Evolutionary conservation across 2,329 filamentous ascomycete genomes (phyloP), one percentile per base, ranked within the genome.

Genomic region (Colletotrichum theobromicola): DNA sequence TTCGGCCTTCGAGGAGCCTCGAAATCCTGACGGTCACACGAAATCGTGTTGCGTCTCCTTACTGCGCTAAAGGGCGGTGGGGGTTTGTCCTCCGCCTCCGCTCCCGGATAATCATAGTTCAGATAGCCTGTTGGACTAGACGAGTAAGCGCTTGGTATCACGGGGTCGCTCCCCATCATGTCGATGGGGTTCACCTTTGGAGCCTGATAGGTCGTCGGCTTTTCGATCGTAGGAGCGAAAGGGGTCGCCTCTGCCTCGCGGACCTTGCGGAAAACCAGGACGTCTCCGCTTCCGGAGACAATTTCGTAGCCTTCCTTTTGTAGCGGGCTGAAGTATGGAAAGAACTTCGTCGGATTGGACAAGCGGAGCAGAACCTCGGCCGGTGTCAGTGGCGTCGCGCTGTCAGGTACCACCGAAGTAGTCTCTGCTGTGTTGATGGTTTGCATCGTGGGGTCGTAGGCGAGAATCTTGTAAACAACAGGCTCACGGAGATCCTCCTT

Each of bases 231-330:
- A 32, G 63, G 26, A 24, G 57, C 46, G 35, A 63, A 66, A 28
- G 58, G 15, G 13, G 37, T 32, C 26, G 76, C 76, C 12, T 77
- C 71, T 30, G 83, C 78, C 4, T 83, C 78, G 8, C 87, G 85
- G 5, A 90, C 87, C 81, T 93, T 92, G 76, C 91, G 91, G 79
- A 94, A 93, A 5, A 95, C 88, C 30, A 94, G 86, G 6, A 94
- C 86, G 76, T 94, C 88, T 7, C 88, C 89, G 62, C 87, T 87
- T 2, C 92, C 92, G 3, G 92, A 91, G 2, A 92, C 88, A 50
- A 94, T 91, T 77, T 94, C 92, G 76, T 91, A 94, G 0, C 93
- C 93, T 70, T 93, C 86, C 0, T 86, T 84, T 74, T 92, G 87
- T 2, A 94, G 86, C 2, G 87, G 82, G 5, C 86, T 84, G 72